Evolutionary conservation across 768 basidiomycete genomes (phyloP).

Genomic region (Termitomyces bulborhizus): DNA sequence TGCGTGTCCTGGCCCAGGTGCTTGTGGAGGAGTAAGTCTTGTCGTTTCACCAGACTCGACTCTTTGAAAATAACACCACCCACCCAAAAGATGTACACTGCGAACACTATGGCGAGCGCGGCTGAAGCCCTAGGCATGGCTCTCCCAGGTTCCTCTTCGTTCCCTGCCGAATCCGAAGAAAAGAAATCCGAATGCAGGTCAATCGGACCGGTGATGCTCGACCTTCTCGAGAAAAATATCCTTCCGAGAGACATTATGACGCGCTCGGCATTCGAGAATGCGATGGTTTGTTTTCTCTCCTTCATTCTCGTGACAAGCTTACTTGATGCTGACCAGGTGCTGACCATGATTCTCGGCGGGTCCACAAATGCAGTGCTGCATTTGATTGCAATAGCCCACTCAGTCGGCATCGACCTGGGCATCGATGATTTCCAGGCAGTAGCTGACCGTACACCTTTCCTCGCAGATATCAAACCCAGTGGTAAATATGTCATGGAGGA

Average conservation of each 20-base stretch:
- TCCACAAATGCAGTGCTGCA: constrained; percentile 98
- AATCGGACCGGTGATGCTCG: constrained; percentile 78
- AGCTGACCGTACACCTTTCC: constrained; percentile 88
- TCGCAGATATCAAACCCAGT: constrained; percentile 94
- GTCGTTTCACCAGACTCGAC: not conserved
- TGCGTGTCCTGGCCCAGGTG: constrained; percentile 96
- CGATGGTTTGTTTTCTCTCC: constrained; percentile 59
- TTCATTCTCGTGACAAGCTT: constrained; percentile 1
- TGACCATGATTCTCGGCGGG: constrained; percentile 96
- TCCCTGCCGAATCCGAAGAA: constrained; percentile 88
- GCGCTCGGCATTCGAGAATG: constrained; percentile 93
- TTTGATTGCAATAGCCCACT: constrained; percentile 94
- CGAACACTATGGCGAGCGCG: constrained; percentile 97
- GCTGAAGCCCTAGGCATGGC: constrained; percentile 96
- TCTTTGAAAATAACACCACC: not conserved
- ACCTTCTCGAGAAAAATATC: constrained; percentile 87
- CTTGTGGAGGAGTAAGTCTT: constrained; percentile 85
- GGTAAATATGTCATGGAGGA: constrained; percentile 99
- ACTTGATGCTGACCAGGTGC: constrained; percentile 46
- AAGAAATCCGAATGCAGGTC: constrained; percentile 81
- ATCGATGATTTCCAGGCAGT: constrained; percentile 93
- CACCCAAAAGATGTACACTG: constrained; percentile 81
- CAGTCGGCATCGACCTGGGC: constrained; percentile 82
- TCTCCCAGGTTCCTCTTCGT: constrained; percentile 93
- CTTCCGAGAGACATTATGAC: constrained; percentile 97